Conservation (phyloP, 208 protist species). For the Leishmania aethiopica region DNA sequence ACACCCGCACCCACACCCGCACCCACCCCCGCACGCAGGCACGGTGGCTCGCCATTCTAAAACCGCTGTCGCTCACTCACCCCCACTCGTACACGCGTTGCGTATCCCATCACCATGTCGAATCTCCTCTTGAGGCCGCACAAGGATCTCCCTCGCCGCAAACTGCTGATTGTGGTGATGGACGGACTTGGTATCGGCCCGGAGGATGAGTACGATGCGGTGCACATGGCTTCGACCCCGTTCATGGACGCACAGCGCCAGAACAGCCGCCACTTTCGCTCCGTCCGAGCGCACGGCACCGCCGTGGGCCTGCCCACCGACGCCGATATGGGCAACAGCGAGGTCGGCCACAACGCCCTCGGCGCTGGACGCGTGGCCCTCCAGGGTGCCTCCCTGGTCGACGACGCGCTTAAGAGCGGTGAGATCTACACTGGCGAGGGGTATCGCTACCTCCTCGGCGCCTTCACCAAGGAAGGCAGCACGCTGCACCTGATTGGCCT, state of each 20-base stretch:
- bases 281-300: slow-evolving; percentile 93
- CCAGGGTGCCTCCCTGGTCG: slow-evolving; percentile 95
- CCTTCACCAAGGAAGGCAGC: slow-evolving; percentile 67
- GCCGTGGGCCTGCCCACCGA: slow-evolving; percentile 94
- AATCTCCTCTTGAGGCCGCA: slow-evolving; percentile 57
- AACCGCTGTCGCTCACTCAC: neutral
- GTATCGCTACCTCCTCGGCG: slow-evolving; percentile 90
- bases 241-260: slow-evolving; percentile 71
- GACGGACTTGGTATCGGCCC: slow-evolving; percentile 91
- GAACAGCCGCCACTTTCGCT: slow-evolving; percentile 75
- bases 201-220: slow-evolving; percentile 91
- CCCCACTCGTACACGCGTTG: neutral
- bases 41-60: neutral
- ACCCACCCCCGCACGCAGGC: neutral
- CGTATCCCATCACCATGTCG: slow-evolving; percentile 43
- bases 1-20: neutral
- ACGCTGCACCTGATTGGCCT: slow-evolving; percentile 95
- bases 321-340: slow-evolving; percentile 96
- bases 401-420: slow-evolving; percentile 83
- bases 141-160: slow-evolving; percentile 73
- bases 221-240: slow-evolving; percentile 90
- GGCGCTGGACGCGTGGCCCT: slow-evolving; percentile 92
- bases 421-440: slow-evolving; percentile 88
- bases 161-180: slow-evolving; percentile 86
- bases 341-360: slow-evolving; percentile 96